Base-by-base conservation (phyloP, 2,329 filamentous ascomycete species). In the Purpureocillium takamizusanense region DNA sequence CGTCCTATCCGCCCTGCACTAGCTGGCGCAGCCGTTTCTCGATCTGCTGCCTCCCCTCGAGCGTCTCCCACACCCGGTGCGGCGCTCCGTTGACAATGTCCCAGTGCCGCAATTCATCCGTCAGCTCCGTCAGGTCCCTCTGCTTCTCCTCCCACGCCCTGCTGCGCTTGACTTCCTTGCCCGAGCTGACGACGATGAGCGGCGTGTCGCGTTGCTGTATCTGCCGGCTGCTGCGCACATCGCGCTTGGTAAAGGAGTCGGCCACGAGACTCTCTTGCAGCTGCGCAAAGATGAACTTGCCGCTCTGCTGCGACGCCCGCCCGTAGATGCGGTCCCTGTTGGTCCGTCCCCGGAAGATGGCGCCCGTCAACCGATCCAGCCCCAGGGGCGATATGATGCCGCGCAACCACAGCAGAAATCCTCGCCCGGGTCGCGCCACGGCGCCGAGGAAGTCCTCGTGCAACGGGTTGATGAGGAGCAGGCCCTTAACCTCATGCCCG, bases 261-360 rank as follows among this genome's bases (percentile, higher is more conserved):
- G 89, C 89, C 25, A 95, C 87, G 1, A 97, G 70, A 47, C 83
- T 90, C 65, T 98, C 92, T 62, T 98, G 92, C 40, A 98, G 70
- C 61, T 89, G 86, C 4, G 88, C 84, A 58, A 94, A 95, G 59
- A 95, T 82, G 57, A 77, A 82, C 57, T 89, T 94, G 44, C 85
- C 86, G 17, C 72, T 73, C 60, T 94, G 86, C 54, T 87, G 83
- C 1, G 87, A 78, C 5, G 80, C 78, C 33, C 78, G 74, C 11
- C 92, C 92, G 60, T 84, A 94, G 10, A 95, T 79, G 9, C 92
- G 82, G 57, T 97, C 90, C 55, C 83, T 78, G 29, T 85, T 79
- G 2, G 74, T 83, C 31, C 88, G 83, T 29, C 88, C 86, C 37
- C 77, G 76, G 67, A 97, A 86, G 6, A 97, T 61, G 7, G 89